Conservation (phyloP, 345 rosid species). For the Eucalyptus microcorys region DNA sequence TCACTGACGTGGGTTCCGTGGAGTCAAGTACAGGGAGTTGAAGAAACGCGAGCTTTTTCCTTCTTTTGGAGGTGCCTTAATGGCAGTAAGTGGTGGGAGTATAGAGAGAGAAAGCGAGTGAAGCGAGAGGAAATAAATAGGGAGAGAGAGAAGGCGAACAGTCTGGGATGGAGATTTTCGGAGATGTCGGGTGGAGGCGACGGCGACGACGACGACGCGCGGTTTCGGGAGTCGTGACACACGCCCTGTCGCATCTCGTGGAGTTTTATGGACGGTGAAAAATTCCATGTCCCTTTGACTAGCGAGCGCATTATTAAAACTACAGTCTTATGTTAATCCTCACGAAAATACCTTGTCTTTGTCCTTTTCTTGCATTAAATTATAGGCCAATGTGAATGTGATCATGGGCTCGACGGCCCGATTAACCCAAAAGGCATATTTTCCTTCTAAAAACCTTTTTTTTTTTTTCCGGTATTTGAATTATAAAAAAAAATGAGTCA, state of each 20-base stretch:
- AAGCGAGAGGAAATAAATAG: neutral
- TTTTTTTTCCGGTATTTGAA: fast-evolving
- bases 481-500: neutral
- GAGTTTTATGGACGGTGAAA: neutral
- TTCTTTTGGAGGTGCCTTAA: neutral
- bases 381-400: neutral
- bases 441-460: neutral
- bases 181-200: neutral
- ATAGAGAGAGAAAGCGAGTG: neutral
- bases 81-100: neutral
- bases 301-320: neutral
- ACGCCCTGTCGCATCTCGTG: neutral
- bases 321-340: neutral
- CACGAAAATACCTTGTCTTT: neutral
- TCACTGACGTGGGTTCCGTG: constrained; percentile 6
- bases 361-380: neutral
- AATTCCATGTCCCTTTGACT: neutral
- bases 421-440: neutral
- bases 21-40: neutral
- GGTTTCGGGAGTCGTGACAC: neutral
- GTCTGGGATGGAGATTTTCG: neutral
- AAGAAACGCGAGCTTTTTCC: neutral
- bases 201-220: neutral
- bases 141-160: neutral
- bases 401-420: neutral